phyloP scores from a whole-genome alignment of 1,139 yeast species.

The Spathaspora jeffriesii region DNA sequence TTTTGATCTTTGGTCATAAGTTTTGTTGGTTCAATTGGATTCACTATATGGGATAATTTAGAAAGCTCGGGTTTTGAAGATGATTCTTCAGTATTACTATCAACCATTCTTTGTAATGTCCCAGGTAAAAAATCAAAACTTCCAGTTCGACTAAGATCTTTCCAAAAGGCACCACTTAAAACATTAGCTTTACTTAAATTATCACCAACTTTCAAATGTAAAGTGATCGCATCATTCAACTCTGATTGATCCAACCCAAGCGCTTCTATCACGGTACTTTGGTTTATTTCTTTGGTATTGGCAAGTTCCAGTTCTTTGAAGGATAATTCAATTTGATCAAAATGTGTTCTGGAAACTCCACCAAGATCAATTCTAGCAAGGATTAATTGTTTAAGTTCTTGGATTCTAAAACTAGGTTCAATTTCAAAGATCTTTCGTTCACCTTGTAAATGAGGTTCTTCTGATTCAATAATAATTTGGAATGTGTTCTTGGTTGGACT shows the following conservation, averaged over 20 bases:
- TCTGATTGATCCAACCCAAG: constrained; percentile 14
- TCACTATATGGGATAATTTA: constrained; percentile 3
- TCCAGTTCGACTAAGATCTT: constrained; percentile 24
- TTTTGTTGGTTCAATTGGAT: constrained; percentile 23
- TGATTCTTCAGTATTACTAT: background rate
- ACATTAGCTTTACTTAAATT: constrained; percentile 13
- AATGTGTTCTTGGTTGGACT: constrained; percentile 5
- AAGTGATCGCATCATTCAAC: constrained; percentile 5
- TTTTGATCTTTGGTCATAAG: constrained; percentile 22
- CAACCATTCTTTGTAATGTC: constrained; percentile 1
- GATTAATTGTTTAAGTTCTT: constrained; percentile 22
- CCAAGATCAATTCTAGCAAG: constrained; percentile 23
- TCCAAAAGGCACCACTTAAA: constrained; percentile 27
- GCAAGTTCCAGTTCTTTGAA: constrained; percentile 13
- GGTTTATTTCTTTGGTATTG: constrained; percentile 11
- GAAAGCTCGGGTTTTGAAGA: background rate
- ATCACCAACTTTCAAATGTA: background rate
- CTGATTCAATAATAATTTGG: constrained; percentile 16
- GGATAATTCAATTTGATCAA: constrained; percentile 25
- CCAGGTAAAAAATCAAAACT: constrained; percentile 25
- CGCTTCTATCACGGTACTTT: constrained; percentile 13
- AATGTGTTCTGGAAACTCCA: constrained; percentile 28
- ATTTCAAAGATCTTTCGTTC: constrained; percentile 26
- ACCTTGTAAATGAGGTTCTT: constrained; percentile 19
- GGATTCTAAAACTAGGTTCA: constrained; percentile 19